These are phyloP conservation scores for Pholiota molesta DNA, from an alignment of 768 basidiomycete genomes.

Conservation along the genomic window DNA sequence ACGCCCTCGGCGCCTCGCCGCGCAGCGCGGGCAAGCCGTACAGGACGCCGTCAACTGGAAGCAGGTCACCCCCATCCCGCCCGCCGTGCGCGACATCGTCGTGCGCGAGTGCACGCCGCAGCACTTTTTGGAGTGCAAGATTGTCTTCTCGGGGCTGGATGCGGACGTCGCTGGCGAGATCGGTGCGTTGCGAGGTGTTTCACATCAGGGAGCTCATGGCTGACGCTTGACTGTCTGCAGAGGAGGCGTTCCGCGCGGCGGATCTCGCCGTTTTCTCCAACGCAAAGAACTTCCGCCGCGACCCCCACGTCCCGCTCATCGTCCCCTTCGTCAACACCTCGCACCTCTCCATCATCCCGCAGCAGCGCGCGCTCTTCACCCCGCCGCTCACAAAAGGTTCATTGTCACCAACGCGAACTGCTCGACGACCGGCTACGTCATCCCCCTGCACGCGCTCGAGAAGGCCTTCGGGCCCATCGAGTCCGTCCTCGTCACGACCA, in stretches of 20 bases:
- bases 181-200: slow-evolving; percentile 49
- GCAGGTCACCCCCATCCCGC: slow-evolving; percentile 77
- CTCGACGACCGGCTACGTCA: slow-evolving; percentile 90
- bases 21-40: slow-evolving; percentile 89
- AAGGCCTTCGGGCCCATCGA: slow-evolving; percentile 94
- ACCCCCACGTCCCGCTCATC: slow-evolving; percentile 91
- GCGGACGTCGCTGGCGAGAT: slow-evolving; percentile 94
- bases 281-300: slow-evolving; percentile 93
- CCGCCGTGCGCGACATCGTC: slow-evolving; percentile 56
- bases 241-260: slow-evolving; percentile 82
- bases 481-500: slow-evolving; percentile 87
- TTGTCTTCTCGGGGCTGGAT: slow-evolving; percentile 97
- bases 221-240: slow-evolving; percentile 39
- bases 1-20: slow-evolving; percentile 86
- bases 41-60: slow-evolving; percentile 83
- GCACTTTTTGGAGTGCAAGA: slow-evolving; percentile 76
- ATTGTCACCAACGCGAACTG: slow-evolving; percentile 99
- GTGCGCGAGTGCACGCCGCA: slow-evolving; percentile 80
- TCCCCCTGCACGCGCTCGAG: slow-evolving; percentile 91
- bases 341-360: slow-evolving; percentile 82
- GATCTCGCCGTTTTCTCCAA: slow-evolving; percentile 96
- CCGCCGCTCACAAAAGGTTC: slow-evolving; percentile 83
- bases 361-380: slow-evolving; percentile 73
- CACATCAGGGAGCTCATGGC: not conserved
- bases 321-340: slow-evolving; percentile 93